Percentiles rank a stretch among this genome's conserved stretches.
phyloP scores from a whole-genome alignment of 306 rosid genomes.

The Arachis hypogaea region DNA sequence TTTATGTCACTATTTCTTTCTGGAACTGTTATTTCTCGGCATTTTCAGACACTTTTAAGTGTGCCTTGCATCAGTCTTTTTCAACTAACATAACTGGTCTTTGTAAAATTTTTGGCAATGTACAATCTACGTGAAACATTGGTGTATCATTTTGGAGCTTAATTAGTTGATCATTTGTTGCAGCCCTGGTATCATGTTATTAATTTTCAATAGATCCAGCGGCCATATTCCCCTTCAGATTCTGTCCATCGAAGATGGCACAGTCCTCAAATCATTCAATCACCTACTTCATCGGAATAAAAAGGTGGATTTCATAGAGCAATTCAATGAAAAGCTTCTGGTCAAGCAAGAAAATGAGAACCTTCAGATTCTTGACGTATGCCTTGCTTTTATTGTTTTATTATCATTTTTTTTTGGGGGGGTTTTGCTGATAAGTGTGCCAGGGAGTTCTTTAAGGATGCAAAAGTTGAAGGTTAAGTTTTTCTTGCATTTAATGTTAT shows the following conservation, averaged over 20 bases:
- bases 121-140: background rate
- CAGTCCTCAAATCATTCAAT: constrained; percentile 86
- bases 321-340: constrained; percentile 94
- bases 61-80: constrained; percentile 2
- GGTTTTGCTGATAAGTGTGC: too few species aligned
- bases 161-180: constrained; percentile 27
- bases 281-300: constrained; percentile 89
- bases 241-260: constrained; percentile 91
- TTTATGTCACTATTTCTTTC: constrained; percentile 8
- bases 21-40: background rate
- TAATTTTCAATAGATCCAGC: constrained; percentile 71
- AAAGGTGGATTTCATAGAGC: constrained; percentile 97
- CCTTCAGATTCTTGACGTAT: constrained; percentile 94
- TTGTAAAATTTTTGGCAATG: constrained; percentile 20
- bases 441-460: too few species aligned
- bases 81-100: constrained; percentile 3
- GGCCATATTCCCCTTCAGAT: constrained; percentile 91
- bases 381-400: constrained; percentile 25
- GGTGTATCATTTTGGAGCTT: constrained; percentile 20
- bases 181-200: constrained; percentile 93
- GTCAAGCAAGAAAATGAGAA: constrained; percentile 97
- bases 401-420: too few species aligned
- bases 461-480: too few species aligned
- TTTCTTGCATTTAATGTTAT: too few species aligned
- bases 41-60: constrained; percentile 10